Conservation (phyloP, 2,329 filamentous ascomycete species). For the Penicillium freii region DNA sequence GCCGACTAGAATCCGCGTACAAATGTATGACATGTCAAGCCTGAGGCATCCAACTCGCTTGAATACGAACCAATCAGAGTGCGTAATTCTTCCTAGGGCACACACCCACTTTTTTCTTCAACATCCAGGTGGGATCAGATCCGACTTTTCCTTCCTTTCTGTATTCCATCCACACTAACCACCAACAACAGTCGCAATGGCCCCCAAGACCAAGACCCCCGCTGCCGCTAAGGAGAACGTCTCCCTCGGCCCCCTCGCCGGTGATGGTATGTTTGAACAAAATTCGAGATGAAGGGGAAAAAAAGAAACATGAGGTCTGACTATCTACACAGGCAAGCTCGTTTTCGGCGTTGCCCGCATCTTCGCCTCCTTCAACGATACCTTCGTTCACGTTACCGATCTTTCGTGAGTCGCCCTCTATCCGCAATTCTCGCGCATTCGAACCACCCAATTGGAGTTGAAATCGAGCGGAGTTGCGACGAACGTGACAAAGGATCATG, state of each 20-base stretch:
- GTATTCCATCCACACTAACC: conserved; percentile 45
- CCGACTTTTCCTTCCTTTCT: conserved; percentile 29
- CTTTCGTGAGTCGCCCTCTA: conserved; percentile 65
- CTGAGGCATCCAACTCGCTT: conserved; percentile 32
- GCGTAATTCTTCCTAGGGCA: conserved; percentile 34
- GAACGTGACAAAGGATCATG: conserved; percentile 35
- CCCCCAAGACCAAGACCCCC: conserved; percentile 77
- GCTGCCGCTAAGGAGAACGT: conserved; percentile 91
- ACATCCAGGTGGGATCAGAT: conserved; percentile 18
- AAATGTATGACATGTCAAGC: neutral
- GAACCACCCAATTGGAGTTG: conserved; percentile 1
- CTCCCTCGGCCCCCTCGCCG: conserved; percentile 92
- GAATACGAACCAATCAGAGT: conserved; percentile 32
- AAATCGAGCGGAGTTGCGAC: conserved; percentile 1
- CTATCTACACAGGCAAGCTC: conserved; percentile 69
- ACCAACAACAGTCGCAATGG: conserved; percentile 64
- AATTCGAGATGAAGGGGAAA: neutral
- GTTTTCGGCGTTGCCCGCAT: conserved; percentile 98
- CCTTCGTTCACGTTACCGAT: conserved; percentile 99
- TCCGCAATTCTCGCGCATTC: neutral
- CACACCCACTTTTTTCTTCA: conserved; percentile 35
- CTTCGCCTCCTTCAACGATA: conserved; percentile 93
- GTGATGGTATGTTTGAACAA: conserved; percentile 68
- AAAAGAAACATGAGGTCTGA: neutral
- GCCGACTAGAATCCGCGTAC: conserved; percentile 25